These are phyloP conservation scores for Annulohypoxylon stygium DNA, from an alignment of 495 filamentous ascomycete genomes.

Conservation along the genomic window DNA sequence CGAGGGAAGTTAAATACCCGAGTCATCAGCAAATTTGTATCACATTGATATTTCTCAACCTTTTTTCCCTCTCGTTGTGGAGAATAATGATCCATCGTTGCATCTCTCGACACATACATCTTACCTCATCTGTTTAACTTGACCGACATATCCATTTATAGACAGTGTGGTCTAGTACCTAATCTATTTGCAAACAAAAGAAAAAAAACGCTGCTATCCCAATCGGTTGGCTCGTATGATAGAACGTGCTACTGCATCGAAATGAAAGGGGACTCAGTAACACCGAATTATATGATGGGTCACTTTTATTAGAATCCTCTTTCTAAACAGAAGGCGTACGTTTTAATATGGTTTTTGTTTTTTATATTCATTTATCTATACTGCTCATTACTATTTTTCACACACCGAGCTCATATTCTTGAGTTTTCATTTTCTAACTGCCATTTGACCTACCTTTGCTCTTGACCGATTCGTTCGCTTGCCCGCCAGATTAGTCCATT, in stretches of 20 bases:
- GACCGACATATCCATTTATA: constrained; percentile 6
- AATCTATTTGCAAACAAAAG: constrained; percentile 21
- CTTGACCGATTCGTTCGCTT: not conserved
- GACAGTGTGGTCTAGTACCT: not conserved
- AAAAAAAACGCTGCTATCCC: constrained; percentile 20
- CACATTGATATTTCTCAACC: constrained; percentile 4
- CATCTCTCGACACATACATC: not conserved
- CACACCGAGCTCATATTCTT: not conserved
- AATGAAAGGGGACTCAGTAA: constrained; percentile 39
- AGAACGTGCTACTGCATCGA: constrained; percentile 15
- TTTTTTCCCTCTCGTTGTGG: not conserved
- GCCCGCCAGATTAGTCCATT: not conserved
- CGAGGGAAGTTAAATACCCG: constrained; percentile 37
- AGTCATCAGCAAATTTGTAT: constrained; percentile 22
- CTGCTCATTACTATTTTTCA: not conserved
- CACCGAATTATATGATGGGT: not conserved
- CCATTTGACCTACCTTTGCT: not conserved
- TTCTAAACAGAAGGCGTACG: not conserved
- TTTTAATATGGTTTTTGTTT: not conserved
- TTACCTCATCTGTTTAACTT: constrained; percentile 7
- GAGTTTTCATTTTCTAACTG: not conserved
- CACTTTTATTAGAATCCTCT: not conserved
- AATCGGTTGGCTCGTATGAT: constrained; percentile 28
- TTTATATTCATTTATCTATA: not conserved
- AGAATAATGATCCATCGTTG: constrained; percentile 10